A percentile compares a stretch with the other conserved stretches of the same genome.
phyloP scores from a whole-genome alignment of 1,139 yeast genomes.

The Geotrichum cucujoidarum region DNA sequence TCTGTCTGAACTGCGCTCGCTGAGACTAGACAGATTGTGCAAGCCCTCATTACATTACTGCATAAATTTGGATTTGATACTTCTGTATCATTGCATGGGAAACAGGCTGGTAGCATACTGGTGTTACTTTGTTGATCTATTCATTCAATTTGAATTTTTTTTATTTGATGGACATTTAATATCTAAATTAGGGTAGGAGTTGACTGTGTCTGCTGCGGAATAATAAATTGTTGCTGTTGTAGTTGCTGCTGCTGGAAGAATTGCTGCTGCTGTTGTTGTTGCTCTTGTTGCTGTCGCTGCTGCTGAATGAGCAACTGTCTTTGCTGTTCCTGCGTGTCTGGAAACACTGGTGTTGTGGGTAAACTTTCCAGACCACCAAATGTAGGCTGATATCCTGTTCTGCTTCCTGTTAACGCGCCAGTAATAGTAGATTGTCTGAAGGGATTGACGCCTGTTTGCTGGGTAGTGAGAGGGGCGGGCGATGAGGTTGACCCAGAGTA shows the following conservation, averaged over 20 bases:
- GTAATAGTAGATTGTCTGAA: slow-evolving; percentile 14
- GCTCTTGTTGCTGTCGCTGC: slow-evolving; percentile 2
- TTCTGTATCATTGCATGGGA: too few relatives aligned
- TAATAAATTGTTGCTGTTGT: neutral
- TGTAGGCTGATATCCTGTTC: slow-evolving; percentile 9
- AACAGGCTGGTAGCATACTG: too few relatives aligned
- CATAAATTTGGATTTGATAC: too few relatives aligned
- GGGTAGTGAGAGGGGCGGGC: slow-evolving; percentile 10
- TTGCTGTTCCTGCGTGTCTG: neutral
- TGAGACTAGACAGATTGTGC: too few relatives aligned
- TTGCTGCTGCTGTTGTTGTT: neutral
- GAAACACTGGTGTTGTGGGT: neutral
- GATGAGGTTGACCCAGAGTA: slow-evolving; percentile 2
- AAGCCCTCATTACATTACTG: too few relatives aligned
- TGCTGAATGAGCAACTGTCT: neutral
- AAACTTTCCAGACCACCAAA: slow-evolving; percentile 8
- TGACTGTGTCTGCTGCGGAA: slow-evolving; percentile 1
- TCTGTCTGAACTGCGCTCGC: neutral
- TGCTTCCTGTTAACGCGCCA: neutral
- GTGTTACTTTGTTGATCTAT: too few relatives aligned
- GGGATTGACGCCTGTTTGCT: slow-evolving; percentile 18
- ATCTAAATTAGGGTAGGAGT: neutral
- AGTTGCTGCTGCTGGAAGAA: slow-evolving; percentile 1
- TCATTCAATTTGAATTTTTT: too few relatives aligned
- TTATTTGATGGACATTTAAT: too few relatives aligned